Conservation (phyloP, 2,329 filamentous ascomycete genomes). For the Gaeumannomyces tritici region DNA sequence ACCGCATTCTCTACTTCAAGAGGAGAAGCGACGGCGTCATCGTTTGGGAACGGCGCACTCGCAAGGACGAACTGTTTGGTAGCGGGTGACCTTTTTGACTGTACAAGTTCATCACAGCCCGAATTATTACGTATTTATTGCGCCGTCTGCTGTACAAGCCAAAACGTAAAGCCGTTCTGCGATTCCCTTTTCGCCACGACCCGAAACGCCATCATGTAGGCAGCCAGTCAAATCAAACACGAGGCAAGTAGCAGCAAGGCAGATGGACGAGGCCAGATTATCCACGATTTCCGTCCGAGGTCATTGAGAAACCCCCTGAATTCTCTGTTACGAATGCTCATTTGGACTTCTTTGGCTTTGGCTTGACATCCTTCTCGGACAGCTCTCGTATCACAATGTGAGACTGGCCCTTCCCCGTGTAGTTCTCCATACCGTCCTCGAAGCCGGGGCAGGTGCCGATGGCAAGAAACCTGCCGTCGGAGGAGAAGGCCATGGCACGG, state of each 20-base stretch:
- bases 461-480: conserved; percentile 68
- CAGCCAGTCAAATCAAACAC: too few relatives aligned
- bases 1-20: conserved; percentile 53
- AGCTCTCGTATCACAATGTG: conserved; percentile 77
- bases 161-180: background rate
- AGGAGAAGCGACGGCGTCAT: conserved; percentile 36
- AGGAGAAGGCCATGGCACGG: conserved; percentile 66
- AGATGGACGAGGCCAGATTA: background rate
- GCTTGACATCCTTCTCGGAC: conserved; percentile 78
- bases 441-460: conserved; percentile 79
- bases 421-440: conserved; percentile 77
- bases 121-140: too few relatives aligned
- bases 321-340: background rate
- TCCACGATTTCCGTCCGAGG: background rate
- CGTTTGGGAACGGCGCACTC: conserved; percentile 48
- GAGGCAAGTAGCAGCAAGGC: background rate
- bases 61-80: conserved; percentile 46
- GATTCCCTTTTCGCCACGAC: background rate
- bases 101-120: too few relatives aligned
- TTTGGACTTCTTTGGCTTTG: conserved; percentile 38
- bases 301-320: background rate
- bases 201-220: background rate
- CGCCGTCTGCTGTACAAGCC: background rate
- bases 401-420: conserved; percentile 60
- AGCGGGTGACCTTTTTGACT: conserved; percentile 25